Base-by-base conservation (phyloP, 2,329 filamentous ascomycete species). In the Colletotrichum shisoi region DNA sequence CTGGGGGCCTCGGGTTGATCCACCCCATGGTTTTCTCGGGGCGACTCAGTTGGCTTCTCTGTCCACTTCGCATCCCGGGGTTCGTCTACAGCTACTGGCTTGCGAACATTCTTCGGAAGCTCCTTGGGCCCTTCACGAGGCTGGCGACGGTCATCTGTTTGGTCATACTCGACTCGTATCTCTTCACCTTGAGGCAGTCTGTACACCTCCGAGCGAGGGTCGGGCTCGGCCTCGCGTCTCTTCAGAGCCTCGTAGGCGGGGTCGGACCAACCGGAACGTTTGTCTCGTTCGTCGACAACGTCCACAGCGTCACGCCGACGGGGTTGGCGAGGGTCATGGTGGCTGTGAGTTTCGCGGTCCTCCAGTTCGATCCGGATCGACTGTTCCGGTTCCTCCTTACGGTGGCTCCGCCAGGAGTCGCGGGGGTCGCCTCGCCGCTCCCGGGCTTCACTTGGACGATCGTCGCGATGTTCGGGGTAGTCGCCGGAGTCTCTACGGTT, bases 321-420 rank as follows among this genome's bases (percentile, higher is more conserved):
- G 11, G 72, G 66, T 31, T 75, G 75, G 44, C 73, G 74, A 52
- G 49, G 12, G 5, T 61, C 46, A 39, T 54, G 31, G 42, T 78
- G 76, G 44, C 74, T 74, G 54, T 76, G 76, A 24, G 77, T 76
- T 54, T 76, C 74, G 27, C 60, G 57, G 31, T 76, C 72, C 11
- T 70, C 63, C 42, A 63, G 27, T 17, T 69, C 56, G 15, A 62
- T 67, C 62, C 63, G 70, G 62, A 57, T 63, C 4, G 63, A 62
- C 13, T 51, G 67, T 44, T 70, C 70, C 37, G 74, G 72, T 49
- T 71, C 72, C 31, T 71, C 70, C 24, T 75, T 69, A 62, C 70
- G 71, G 17, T 68, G 70, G 34, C 75, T 71, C 34, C 76, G 74
- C 46, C 71, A 70, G 46, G 67, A 70, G 54, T 72, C 76, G 71